Percentiles rank a stretch among this genome's conserved stretches.
Conservation (phyloP, 179 eudicot genomes). For the Beta macrorhiza region DNA sequence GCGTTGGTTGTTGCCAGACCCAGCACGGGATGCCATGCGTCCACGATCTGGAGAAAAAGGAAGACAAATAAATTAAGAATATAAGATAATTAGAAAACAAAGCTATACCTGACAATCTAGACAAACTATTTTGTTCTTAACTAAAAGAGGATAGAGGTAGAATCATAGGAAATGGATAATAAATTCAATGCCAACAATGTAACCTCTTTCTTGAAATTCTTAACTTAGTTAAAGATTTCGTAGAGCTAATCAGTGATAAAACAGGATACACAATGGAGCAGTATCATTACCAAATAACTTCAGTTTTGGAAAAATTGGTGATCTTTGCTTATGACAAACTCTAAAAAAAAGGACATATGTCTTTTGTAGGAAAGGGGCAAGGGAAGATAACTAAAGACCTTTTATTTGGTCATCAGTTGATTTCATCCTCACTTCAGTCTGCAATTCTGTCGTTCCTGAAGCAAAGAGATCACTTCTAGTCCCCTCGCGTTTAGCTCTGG, state of each 20-base stretch:
- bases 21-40: conserved; percentile 25
- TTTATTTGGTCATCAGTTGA: conserved; percentile 21
- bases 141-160: conserved; percentile 1
- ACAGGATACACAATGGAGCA: not conserved
- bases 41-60: conserved; percentile 32
- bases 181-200: not conserved
- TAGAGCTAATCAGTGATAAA: not conserved
- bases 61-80: conserved; percentile 1
- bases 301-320: not conserved
- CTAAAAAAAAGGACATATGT: not conserved
- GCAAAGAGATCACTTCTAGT: conserved; percentile 26
- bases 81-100: conserved; percentile 1
- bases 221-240: not conserved
- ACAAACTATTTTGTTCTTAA: not conserved
- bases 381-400: conserved; percentile 25
- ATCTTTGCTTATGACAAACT: no score
- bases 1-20: conserved; percentile 22
- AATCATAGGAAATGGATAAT: not conserved
- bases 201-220: conserved; percentile 1
- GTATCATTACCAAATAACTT: not conserved
- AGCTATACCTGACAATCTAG: not conserved
- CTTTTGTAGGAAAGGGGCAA: not conserved
- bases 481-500: conserved; percentile 32
- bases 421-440: conserved; percentile 28
- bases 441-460: conserved; percentile 30